Evolutionary conservation across 2,329 filamentous ascomycete genomes (phyloP).

Genomic region (Venturia pyrina): DNA sequence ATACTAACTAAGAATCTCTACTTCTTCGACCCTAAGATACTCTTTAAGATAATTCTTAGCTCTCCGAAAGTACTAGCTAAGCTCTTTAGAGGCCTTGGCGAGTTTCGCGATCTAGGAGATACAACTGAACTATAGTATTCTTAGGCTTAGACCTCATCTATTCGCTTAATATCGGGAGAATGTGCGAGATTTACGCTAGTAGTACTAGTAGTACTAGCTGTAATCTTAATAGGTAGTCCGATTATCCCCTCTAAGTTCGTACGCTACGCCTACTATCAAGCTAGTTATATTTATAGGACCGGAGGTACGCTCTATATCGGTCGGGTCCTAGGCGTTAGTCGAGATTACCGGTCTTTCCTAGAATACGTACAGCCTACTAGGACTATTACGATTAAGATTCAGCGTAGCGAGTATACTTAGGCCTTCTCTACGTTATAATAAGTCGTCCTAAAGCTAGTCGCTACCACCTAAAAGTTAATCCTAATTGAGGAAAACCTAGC

Average conservation of each 20-base stretch:
- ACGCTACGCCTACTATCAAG: neutral
- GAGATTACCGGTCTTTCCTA: neutral
- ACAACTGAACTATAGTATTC: neutral
- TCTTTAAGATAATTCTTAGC: neutral
- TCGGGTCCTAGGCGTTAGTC: neutral
- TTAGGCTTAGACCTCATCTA: neutral
- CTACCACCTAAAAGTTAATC: too few relatives aligned
- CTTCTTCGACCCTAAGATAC: neutral
- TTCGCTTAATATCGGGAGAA: neutral
- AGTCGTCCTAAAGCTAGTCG: too few relatives aligned
- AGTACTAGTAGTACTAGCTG: too few relatives aligned
- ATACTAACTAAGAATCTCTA: neutral
- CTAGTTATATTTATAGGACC: neutral
- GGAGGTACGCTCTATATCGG: neutral
- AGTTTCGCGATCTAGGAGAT: neutral
- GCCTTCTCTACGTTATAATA: too few relatives aligned
- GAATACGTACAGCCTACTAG: neutral
- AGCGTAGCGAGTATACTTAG: neutral
- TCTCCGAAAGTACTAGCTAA: neutral
- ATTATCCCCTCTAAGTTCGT: neutral
- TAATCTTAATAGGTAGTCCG: neutral
- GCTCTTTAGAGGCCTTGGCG: neutral
- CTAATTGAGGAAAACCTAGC: too few relatives aligned
- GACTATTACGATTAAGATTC: neutral
- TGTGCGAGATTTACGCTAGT: neutral